Percentiles rank a stretch among this genome's conserved stretches.
Evolutionary conservation across 495 filamentous ascomycete genomes (phyloP).

Genomic region (Penicillium fimorum): DNA sequence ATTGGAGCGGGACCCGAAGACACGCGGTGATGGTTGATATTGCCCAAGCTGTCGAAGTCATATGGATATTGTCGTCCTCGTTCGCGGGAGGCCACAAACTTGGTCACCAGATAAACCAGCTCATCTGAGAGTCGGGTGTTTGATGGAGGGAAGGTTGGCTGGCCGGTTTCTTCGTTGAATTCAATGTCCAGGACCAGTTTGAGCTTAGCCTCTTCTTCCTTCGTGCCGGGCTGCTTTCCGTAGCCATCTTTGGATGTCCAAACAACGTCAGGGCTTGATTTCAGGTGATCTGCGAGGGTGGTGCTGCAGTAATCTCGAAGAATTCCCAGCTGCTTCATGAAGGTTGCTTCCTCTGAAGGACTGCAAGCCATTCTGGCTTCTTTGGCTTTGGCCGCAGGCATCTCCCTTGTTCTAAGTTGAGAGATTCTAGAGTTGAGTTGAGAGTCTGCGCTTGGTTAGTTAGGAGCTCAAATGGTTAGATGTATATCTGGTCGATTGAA

Average conservation of each 20-base stretch:
- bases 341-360: not conserved
- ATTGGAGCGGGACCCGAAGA: conserved; percentile 16
- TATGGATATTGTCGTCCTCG: conserved; percentile 17
- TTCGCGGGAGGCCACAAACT: not conserved
- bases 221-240: not conserved
- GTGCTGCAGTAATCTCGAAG: not conserved
- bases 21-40: conserved; percentile 19
- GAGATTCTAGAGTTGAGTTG: not conserved
- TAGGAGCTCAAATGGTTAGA: not conserved
- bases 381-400: not conserved
- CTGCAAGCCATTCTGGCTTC: conserved; percentile 2
- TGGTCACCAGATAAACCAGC: conserved; percentile 26
- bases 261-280: not conserved
- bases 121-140: conserved; percentile 24
- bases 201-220: not conserved
- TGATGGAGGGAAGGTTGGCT: conserved; percentile 12
- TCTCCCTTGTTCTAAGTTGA: not conserved
- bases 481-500: not conserved
- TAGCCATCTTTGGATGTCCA: not conserved
- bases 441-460: not conserved
- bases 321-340: not conserved
- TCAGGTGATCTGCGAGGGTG: not conserved
- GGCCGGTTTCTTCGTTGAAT: conserved; percentile 1
- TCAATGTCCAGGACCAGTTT: not conserved
- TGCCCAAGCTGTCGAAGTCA: conserved; percentile 16